Base-by-base conservation (phyloP, 1,284 basidiomycete genomes). In the Anthracocystis panici-leucophaei region DNA sequence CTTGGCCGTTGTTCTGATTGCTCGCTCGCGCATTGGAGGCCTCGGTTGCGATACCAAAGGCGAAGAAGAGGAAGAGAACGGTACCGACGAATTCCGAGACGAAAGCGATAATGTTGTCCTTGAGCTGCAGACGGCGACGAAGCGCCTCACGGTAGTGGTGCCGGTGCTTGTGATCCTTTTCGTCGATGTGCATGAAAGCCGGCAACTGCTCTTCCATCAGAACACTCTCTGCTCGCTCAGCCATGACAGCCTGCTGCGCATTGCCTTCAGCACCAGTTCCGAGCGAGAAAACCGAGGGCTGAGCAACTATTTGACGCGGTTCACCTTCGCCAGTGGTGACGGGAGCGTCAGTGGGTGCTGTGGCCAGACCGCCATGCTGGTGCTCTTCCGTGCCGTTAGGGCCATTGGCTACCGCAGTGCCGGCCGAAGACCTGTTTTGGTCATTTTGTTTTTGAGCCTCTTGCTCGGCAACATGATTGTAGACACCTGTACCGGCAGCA, bases 81-180 rank as follows among this genome's bases (percentile, higher is more conserved):
- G 87, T 88, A 20, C 87, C 87, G 33, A 87, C 85, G 52, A 86
- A 88, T 74, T 88, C 87, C 60, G 87, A 87, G 10, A 87, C 67
- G 69, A 86, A 86, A 21, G 87, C 87, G 55, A 87, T 83, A 31
- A 85, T 61, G 60, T 87, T 68, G 60, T 83, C 91, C 87, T 96
- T 96, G 65, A 80, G 55, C 52, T 68, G 27, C 29, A 78, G 61
- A 12, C 72, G 52, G 10, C 60, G 54, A 29, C 53, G 41, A 11
- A 78, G 61, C 10, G 64, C 65, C 21, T 57, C 76, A 20, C 67
- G 72, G 62, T 75, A 71, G 63, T 63, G 61, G 53, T 70, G 71
- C 20, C 65, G 61, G 31, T 75, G 72, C 40, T 69, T 69, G 66
- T 75, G 72, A 9, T 75, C 59, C 51, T 56, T 59, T 45, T 75